Evolutionary conservation across 129 eudicot genomes (phyloP).

Genomic region (Scalesia atractyloides): DNA sequence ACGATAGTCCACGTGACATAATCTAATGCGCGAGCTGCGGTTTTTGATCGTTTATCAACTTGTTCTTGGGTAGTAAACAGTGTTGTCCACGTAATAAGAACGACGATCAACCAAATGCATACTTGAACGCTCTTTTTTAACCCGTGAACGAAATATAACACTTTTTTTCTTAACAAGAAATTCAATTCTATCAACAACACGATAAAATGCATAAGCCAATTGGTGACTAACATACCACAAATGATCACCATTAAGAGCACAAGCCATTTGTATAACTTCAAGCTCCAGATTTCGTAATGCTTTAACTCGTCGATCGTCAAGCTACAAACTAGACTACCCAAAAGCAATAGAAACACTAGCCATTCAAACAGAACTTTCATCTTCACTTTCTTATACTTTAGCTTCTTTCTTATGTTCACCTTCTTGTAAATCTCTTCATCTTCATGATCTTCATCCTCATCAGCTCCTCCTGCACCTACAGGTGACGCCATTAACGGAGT

Average conservation of each 20-base stretch:
- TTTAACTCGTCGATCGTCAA: slow-evolving; percentile 47
- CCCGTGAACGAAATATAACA: slow-evolving; percentile 77
- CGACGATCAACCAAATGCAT: slow-evolving; percentile 72
- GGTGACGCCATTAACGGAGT: slow-evolving; percentile 68
- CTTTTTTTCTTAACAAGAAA: slow-evolving; percentile 74
- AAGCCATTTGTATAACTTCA: slow-evolving; percentile 78
- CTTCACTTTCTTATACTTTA: slow-evolving; percentile 57
- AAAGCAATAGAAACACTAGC: slow-evolving; percentile 52
- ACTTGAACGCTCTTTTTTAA: slow-evolving; percentile 74
- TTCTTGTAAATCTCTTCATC: slow-evolving; percentile 79
- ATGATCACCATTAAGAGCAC: slow-evolving; percentile 66
- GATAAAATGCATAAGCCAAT: slow-evolving; percentile 70
- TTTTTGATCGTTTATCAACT: slow-evolving; percentile 36
- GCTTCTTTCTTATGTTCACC: slow-evolving; percentile 50
- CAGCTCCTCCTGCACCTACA: slow-evolving; percentile 46
- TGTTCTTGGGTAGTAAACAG: slow-evolving; percentile 39
- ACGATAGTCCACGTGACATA: slow-evolving; percentile 68
- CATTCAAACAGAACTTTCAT: slow-evolving; percentile 64
- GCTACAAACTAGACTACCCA: slow-evolving; percentile 64
- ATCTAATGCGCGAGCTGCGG: slow-evolving; percentile 42
- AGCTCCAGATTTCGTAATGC: slow-evolving; percentile 38
- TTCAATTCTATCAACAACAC: slow-evolving; percentile 79
- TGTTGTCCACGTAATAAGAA: slow-evolving; percentile 72
- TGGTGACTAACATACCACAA: slow-evolving; percentile 67
- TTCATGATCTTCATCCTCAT: slow-evolving; percentile 60